A percentile compares a stretch with the other conserved stretches of the same genome.
phyloP scores from a whole-genome alignment of 2,329 filamentous ascomycete species.

The Phoma sp. region DNA sequence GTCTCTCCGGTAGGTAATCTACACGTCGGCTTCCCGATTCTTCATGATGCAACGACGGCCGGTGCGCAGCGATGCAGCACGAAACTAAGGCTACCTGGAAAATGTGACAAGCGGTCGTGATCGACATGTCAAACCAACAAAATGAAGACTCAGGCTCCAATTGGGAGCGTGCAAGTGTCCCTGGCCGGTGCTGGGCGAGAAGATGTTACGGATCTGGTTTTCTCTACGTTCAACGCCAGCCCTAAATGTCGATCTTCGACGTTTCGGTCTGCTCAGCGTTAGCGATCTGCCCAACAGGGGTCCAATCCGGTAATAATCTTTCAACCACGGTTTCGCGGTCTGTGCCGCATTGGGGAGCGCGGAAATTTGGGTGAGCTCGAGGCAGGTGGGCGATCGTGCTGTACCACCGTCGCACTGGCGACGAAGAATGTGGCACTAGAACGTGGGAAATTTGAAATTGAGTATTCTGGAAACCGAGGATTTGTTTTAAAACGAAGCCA shows the following conservation, averaged over 20 bases:
- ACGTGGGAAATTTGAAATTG: background rate
- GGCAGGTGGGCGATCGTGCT: background rate
- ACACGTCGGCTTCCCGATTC: background rate
- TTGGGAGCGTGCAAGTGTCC: constrained; percentile 25
- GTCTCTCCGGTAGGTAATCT: background rate
- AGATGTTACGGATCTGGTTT: constrained; percentile 23
- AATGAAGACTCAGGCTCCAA: constrained; percentile 18
- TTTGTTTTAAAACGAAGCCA: constrained; percentile 22
- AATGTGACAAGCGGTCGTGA: constrained; percentile 16
- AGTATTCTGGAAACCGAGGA: constrained; percentile 16
- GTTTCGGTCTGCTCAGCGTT: constrained; percentile 18
- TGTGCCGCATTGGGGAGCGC: constrained; percentile 17
- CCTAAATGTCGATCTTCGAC: constrained; percentile 27
- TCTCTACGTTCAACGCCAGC: constrained; percentile 28
- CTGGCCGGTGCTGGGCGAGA: constrained; percentile 1
- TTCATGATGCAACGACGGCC: constrained; percentile 4
- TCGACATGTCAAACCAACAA: constrained; percentile 16
- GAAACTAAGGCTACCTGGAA: constrained; percentile 20
- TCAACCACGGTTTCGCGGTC: constrained; percentile 5
- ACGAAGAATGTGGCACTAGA: constrained; percentile 6
- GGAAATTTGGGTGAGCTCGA: constrained; percentile 5
- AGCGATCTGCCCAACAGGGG: constrained; percentile 22
- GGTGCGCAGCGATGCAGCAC: background rate
- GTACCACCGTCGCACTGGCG: constrained; percentile 5
- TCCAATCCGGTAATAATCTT: constrained; percentile 11